Base-by-base conservation (phyloP, 2,329 filamentous ascomycete species). In the Fusarium neocosmosporiellum region DNA sequence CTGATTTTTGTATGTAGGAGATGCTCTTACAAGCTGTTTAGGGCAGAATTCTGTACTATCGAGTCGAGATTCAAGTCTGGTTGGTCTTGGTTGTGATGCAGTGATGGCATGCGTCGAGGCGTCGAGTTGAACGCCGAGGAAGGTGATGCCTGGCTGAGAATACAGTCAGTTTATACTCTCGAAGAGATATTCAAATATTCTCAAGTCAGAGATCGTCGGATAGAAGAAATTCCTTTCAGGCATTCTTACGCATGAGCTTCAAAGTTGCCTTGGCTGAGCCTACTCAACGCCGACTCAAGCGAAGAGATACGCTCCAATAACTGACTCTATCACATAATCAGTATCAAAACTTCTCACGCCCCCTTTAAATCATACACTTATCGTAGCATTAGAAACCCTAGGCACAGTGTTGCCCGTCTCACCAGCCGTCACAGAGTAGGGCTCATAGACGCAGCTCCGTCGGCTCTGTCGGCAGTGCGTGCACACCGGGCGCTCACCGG, bases 401-500 rank as follows among this genome's bases (percentile, higher is more conserved):
- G 54, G 54, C 18, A 39, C 22, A 24, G 22, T 24, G 16, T 22
- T 29, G 20, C 20, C 22, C 16, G 33, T 57, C 34, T 57, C 37
- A 7, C 57, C 31, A 43, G 46, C 33, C 13, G 53, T 57, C 5
- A 27, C 65, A 20, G 68, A 66, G 10, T 62, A 69, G 4, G 61
- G 62, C 24, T 63, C 66, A 22, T 68, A 71, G 0, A 65, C 53
- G 20, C 68, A 71, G 39, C 59, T 60, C 22, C 66, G 61, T 20
- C 59, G 54, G 54, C 53, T 71, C 20, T 66, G 68, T n/a, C 59
- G 65, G 33, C 68, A 71, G 29, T 69, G 59, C 7, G 57, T 48
- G 55, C 69, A 71, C 8, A 63, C 62, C 18, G 69, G 69, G 16
- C 66, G 66, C 13, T 71, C 66, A 10, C 69, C 69, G 8, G 69